Percentiles rank a stretch among this genome's conserved stretches.
These are phyloP conservation scores for Kuraishia floccosa DNA, from an alignment of 805 yeast genomes.

Conservation along the genomic window DNA sequence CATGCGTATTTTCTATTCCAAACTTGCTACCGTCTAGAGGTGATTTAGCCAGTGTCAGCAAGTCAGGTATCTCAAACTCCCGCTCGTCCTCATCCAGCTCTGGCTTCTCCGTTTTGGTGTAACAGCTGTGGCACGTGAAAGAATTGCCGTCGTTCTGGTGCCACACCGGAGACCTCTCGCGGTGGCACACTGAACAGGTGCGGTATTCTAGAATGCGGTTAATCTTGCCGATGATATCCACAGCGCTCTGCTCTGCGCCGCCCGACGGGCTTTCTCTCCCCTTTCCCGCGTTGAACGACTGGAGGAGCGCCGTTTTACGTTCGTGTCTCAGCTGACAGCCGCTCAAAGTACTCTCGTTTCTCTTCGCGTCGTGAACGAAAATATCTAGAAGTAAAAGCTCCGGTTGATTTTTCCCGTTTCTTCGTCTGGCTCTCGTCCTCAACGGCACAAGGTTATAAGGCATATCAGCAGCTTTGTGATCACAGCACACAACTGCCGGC, in stretches of 20 bases:
- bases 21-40: slow-evolving; percentile 11
- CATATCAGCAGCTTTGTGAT: slow-evolving; percentile 17
- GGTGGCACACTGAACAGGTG: not conserved
- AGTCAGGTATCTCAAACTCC: slow-evolving; percentile 11
- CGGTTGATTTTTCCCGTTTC: slow-evolving; percentile 9
- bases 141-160: not conserved
- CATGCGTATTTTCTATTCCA: slow-evolving; percentile 8
- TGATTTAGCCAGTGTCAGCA: slow-evolving; percentile 5
- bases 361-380: slow-evolving; percentile 4
- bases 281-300: not conserved
- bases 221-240: too few relatives aligned
- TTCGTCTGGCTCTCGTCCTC: slow-evolving; percentile 19
- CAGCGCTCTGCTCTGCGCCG: too few relatives aligned
- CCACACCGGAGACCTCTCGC: not conserved
- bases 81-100: slow-evolving; percentile 4
- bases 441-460: slow-evolving; percentile 13
- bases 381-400: slow-evolving; percentile 7
- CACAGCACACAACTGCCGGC: slow-evolving; percentile 32
- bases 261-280: not conserved
- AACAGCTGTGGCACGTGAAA: slow-evolving; percentile 1
- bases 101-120: too few relatives aligned
- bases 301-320: not conserved
- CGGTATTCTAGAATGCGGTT: not conserved
- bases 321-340: not conserved
- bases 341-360: not conserved